Evolutionary conservation across 345 rosid genomes (phyloP), one percentile per base, ranked within the genome.

Genomic region (Linum usitatissimum): DNA sequence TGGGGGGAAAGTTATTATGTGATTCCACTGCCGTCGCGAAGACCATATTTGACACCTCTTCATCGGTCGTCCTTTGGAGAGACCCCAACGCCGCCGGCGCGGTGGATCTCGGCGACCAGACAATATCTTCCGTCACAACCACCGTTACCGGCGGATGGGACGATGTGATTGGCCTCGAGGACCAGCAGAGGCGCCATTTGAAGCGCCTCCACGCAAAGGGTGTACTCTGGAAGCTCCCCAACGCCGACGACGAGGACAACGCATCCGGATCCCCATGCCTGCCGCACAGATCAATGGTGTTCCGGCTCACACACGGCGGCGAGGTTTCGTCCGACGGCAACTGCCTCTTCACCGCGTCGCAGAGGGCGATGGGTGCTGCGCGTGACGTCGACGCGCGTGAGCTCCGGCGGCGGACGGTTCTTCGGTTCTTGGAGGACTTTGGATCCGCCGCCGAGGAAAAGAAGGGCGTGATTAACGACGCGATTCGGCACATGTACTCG

Each of bases 301-400:
- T 94, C 78, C 78, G 80, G 57, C 79, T 90, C 19, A 80, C 95
- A 0, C 92, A 94, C 66, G 99, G 97, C 9, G 99, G 99, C 21
- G 96, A 90, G 53, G 99, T 94, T 3, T 88, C 91, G 20, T 60
- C 99, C 15, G 97, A 94, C 66, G 97, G 99, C 30, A 94, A 94
- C 85, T 94, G 99, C 75, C 74, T 94, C 3, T 94, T 94, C 86
- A 90, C 97, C 6, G 96, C 97, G 13, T 87, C 94, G 1, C 87
- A 79, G 63, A 81, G 71, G 63, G 96, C 96, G 2, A 82, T 83
- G 90, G 3, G 15, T 10, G 55, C 21, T 64, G 87, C 76, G 83
- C 84, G 84, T 83, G 96, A 72, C 0, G 0, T 78, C 4, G 87
- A 88, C 91, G 96, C 93, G 76, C 84, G 80, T 8, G 96, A 76